Evolutionary conservation across 78 protist genomes (phyloP).

Genomic region (Dictyostelium brefeldianum): DNA sequence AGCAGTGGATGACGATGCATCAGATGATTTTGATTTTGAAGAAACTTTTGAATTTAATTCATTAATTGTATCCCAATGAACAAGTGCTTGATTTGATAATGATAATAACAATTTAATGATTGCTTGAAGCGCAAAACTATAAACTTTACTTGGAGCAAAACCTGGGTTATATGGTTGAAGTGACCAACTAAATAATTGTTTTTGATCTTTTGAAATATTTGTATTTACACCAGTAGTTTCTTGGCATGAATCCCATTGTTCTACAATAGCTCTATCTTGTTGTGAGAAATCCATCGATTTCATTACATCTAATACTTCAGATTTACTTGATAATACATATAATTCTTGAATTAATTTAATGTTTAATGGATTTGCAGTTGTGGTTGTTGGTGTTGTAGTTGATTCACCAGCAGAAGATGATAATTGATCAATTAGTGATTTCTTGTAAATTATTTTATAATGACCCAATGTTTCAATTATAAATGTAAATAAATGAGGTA

Average conservation of each 20-base stretch:
- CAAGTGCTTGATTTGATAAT: conserved; percentile 11
- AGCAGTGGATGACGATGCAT: neutral
- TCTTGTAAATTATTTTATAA: conserved; percentile 7
- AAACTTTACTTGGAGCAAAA: neutral
- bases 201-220: conserved; percentile 3
- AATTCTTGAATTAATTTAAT: conserved; percentile 19
- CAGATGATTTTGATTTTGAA: too few species aligned
- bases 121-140: neutral
- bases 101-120: neutral
- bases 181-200: conserved; percentile 27
- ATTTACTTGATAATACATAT: neutral
- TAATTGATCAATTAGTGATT: neutral
- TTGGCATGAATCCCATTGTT: conserved; percentile 8
- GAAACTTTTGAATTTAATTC: neutral
- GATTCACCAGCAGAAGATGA: neutral
- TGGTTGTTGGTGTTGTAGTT: too few species aligned
- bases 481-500: conserved; percentile 2
- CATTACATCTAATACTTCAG: conserved; percentile 31
- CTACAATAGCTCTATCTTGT: conserved; percentile 2
- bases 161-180: conserved; percentile 19
- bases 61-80: neutral
- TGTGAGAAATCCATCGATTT: conserved; percentile 15
- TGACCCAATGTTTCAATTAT: neutral
- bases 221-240: neutral
- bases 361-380: neutral